Evolutionary conservation across 2,329 filamentous ascomycete species (phyloP).

Genomic region (Microdochium bolleyi): DNA sequence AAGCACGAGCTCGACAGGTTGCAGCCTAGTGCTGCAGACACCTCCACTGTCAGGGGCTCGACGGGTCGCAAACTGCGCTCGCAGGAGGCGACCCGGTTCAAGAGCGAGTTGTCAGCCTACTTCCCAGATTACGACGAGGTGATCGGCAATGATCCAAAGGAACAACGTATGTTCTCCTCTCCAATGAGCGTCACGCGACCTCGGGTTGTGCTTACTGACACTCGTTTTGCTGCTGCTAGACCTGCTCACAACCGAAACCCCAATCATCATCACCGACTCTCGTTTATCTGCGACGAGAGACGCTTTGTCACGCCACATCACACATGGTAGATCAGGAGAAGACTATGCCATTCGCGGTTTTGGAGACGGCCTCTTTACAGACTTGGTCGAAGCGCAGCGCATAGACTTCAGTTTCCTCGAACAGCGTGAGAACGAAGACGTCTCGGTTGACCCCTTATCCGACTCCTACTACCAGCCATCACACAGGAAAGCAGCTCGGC

Average conservation of each 20-base stretch:
- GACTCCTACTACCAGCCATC: slow-evolving; percentile 44
- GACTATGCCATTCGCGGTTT: slow-evolving; percentile 40
- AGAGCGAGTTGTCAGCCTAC: slow-evolving; percentile 85
- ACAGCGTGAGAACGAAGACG: slow-evolving; percentile 27
- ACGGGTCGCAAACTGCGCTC: slow-evolving; percentile 74
- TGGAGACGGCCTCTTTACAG: slow-evolving; percentile 46
- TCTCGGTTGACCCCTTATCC: slow-evolving; percentile 42
- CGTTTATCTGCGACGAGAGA: slow-evolving; percentile 18
- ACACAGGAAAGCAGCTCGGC: slow-evolving; percentile 51
- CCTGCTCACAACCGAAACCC: slow-evolving; percentile 63
- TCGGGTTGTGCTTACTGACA: slow-evolving; percentile 2
- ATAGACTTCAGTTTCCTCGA: slow-evolving; percentile 49
- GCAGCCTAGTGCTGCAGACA: slow-evolving; percentile 38
- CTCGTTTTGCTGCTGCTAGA: slow-evolving; percentile 30
- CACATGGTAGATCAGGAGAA: slow-evolving; percentile 28
- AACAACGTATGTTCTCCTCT: slow-evolving; percentile 55
- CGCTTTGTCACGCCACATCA: slow-evolving; percentile 14
- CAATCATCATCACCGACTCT: slow-evolving; percentile 61
- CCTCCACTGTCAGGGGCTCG: slow-evolving; percentile 38
- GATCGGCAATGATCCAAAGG: slow-evolving; percentile 75
- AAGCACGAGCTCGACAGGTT: slow-evolving; percentile 52
- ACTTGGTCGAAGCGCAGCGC: slow-evolving; percentile 47
- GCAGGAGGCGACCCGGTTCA: slow-evolving; percentile 76
- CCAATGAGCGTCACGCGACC: neutral
- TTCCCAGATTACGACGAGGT: slow-evolving; percentile 93